Evolutionary conservation across 768 basidiomycete species (phyloP), one percentile per base, ranked within the genome.

Genomic region (Trametes cubensis): DNA sequence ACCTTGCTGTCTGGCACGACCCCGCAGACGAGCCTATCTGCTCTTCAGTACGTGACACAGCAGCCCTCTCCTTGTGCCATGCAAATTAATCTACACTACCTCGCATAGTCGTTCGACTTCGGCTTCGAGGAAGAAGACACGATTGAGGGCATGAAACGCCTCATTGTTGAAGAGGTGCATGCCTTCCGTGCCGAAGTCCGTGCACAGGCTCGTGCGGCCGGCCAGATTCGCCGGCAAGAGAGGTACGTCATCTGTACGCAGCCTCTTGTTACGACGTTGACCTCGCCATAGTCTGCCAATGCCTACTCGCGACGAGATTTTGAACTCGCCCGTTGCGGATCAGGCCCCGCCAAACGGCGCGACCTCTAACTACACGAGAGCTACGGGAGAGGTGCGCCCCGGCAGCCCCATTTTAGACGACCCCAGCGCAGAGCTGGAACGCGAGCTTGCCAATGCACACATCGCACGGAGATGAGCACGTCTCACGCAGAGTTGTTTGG

Each of bases 1-100:
- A 98, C 77, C 78, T 93, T 63, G 85, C 90, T 62, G 97, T 98
- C 13, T 99, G 97, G 97, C 95, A 98, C 72, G 97, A 98, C 74
- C 95, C 95, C 20, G 86, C 91, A 11, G 95, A 98, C 72, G 95
- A 97, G 74, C 95, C 95, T 0, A 68, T 84, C 40, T 97, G 94
- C 74, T 86, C 92, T 40, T 74, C 83, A 51, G 94, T 94, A 67
- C 69, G 81, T 76, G 53, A 55, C 30, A 6, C 11, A 23, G 20
- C 28, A 18, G 30, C 14, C 45, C 39, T 21, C 48, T 4, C 15
- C 14, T 11, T 26, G 51, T 60, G 17, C 10, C 0, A 0, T 23
- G 23, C 0, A 3, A 1, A 53, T 14, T 55, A 1, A 63, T 26
- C n/a, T 25, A 3, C 18, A 11, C 3, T 38, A 8, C 3, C 17